phyloP scores from a whole-genome alignment of 352 stramenopile species.

The Peronospora destructor region DNA sequence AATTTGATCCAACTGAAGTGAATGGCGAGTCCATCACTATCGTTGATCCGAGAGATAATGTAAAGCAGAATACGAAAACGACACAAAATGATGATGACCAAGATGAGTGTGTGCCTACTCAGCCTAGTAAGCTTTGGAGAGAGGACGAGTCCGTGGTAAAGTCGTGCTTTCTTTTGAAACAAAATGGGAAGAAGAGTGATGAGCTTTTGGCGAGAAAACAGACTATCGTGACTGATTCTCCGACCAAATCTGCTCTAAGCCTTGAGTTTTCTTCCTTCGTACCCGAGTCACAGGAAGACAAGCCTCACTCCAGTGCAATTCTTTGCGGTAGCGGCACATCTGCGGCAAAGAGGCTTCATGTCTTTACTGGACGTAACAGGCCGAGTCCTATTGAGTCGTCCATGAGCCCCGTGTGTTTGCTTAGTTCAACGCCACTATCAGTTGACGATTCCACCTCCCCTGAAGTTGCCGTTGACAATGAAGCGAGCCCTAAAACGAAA shows the following conservation, averaged over 20 bases:
- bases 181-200: conserved; percentile 28
- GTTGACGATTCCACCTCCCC: conserved; percentile 1
- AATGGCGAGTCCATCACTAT: neutral
- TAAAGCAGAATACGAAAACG: neutral
- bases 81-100: conserved; percentile 22
- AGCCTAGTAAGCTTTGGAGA: conserved; percentile 24
- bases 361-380: conserved; percentile 9
- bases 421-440: conserved; percentile 6
- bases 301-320: conserved; percentile 35
- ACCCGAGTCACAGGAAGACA: conserved; percentile 49
- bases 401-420: conserved; percentile 21
- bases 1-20: conserved; percentile 1
- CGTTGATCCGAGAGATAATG: neutral
- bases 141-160: conserved; percentile 12
- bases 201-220: conserved; percentile 10
- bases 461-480: conserved; percentile 1
- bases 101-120: conserved; percentile 44
- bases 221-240: conserved; percentile 17
- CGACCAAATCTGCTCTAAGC: conserved; percentile 48
- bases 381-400: conserved; percentile 21
- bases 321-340: conserved; percentile 26
- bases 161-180: conserved; percentile 5
- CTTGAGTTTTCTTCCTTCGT: conserved; percentile 62
- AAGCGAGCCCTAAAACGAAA: conserved; percentile 16
- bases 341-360: conserved; percentile 26